phyloP scores from a whole-genome alignment of 768 basidiomycete species.

The Ephemerocybe angulata region DNA sequence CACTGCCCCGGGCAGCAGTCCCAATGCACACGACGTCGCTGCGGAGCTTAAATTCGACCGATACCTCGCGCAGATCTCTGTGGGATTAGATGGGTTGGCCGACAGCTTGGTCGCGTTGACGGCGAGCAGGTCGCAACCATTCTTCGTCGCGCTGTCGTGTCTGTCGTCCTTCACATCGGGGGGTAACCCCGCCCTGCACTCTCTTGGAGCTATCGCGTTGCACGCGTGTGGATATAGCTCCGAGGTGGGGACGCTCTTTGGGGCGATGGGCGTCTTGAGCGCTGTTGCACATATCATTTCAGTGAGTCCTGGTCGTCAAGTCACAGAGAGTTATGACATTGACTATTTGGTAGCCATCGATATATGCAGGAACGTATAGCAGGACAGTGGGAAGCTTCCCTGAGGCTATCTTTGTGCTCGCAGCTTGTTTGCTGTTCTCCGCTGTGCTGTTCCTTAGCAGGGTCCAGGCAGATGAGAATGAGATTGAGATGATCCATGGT shows the following conservation, averaged over 20 bases:
- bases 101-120: slow-evolving; percentile 57
- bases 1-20: slow-evolving; percentile 18
- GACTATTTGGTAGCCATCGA: slow-evolving; percentile 46
- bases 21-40: slow-evolving; percentile 44
- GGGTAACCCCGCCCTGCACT: slow-evolving; percentile 64
- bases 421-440: slow-evolving; percentile 50
- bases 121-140: slow-evolving; percentile 43
- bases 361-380: slow-evolving; percentile 68
- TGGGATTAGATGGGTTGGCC: slow-evolving; percentile 64
- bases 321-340: not conserved
- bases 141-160: slow-evolving; percentile 59
- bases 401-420: slow-evolving; percentile 63
- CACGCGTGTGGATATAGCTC: slow-evolving; percentile 44
- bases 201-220: slow-evolving; percentile 68
- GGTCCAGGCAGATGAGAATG: slow-evolving; percentile 23
- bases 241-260: slow-evolving; percentile 62
- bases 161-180: slow-evolving; percentile 66
- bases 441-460: slow-evolving; percentile 45
- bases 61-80: slow-evolving; percentile 56
- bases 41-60: slow-evolving; percentile 69
- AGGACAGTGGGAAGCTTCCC: slow-evolving; percentile 61
- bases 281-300: slow-evolving; percentile 64
- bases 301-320: slow-evolving; percentile 37
- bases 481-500: slow-evolving; percentile 15
- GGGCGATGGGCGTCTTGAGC: slow-evolving; percentile 65